Evolutionary conservation across 2,329 filamentous ascomycete species (phyloP).

Genomic region (Pezicula radicicola): DNA sequence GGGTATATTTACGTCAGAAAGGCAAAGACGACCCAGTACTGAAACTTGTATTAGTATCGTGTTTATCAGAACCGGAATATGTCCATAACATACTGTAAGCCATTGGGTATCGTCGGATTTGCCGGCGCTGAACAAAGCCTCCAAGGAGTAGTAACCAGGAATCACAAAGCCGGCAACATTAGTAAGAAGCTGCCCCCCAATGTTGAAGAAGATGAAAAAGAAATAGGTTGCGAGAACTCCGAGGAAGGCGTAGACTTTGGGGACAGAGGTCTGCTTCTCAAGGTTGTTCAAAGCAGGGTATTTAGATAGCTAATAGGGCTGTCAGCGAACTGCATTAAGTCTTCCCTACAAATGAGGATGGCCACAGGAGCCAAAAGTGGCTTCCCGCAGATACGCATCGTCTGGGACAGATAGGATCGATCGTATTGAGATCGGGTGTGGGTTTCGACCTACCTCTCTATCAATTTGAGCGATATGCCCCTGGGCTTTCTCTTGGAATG

Average conservation of each 20-base stretch:
- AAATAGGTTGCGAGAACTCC: conserved; percentile 78
- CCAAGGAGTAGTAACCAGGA: conserved; percentile 80
- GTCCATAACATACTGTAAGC: conserved; percentile 57
- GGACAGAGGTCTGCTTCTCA: conserved; percentile 78
- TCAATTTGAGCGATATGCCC: conserved; percentile 77
- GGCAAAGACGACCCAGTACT: conserved; percentile 88
- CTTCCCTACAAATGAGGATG: background rate
- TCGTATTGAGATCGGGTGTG: too few relatives aligned
- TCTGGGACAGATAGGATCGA: background rate
- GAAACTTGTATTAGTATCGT: conserved; percentile 13
- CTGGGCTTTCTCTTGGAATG: conserved; percentile 74
- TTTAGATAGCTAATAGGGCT: conserved; percentile 66
- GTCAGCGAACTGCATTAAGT: conserved; percentile 4
- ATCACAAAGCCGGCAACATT: conserved; percentile 83
- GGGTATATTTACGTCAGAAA: conserved; percentile 62
- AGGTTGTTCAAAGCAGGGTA: conserved; percentile 81
- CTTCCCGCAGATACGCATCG: background rate
- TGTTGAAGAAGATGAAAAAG: conserved; percentile 91
- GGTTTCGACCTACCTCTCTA: conserved; percentile 63
- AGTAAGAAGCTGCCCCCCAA: conserved; percentile 82
- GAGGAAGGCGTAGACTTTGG: conserved; percentile 81
- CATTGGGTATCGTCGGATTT: conserved; percentile 82
- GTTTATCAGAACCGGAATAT: background rate
- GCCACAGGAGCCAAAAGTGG: too few relatives aligned
- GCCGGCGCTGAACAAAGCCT: conserved; percentile 68